phyloP scores from a whole-genome alignment of 768 basidiomycete genomes.

The Tulasnella sp. region DNA sequence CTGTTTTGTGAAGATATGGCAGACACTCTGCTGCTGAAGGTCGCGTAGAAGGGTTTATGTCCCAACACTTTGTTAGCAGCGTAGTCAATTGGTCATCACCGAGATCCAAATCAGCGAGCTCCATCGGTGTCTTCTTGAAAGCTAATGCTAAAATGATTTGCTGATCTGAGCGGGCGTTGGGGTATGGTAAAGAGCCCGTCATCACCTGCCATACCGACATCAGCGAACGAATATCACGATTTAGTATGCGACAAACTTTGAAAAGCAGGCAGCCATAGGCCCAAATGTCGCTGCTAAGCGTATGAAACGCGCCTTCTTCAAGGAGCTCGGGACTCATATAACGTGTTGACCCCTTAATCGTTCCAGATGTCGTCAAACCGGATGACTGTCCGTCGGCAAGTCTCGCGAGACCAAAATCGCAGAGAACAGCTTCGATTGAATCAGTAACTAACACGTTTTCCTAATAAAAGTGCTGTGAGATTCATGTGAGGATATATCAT shows the following conservation, averaged over 20 bases:
- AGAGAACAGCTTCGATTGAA: neutral
- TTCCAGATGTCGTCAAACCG: conserved; percentile 16
- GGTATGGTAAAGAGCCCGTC: neutral
- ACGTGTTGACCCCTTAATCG: neutral
- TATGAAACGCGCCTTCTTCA: neutral
- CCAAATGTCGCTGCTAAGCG: conserved; percentile 10
- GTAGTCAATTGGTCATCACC: neutral
- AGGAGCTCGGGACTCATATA: conserved; percentile 23
- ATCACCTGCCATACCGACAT: neutral
- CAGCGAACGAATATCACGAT: neutral
- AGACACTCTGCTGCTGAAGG: neutral
- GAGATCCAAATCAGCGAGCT: neutral
- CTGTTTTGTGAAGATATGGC: neutral
- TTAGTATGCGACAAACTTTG: neutral
- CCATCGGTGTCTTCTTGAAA: neutral
- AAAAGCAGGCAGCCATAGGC: conserved; percentile 19
- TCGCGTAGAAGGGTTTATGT: neutral
- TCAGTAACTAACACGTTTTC: conserved; percentile 6
- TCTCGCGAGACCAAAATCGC: conserved; percentile 25
- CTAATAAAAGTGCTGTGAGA: neutral
- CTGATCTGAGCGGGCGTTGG: neutral
- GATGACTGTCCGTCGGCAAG: neutral
- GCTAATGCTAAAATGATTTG: neutral
- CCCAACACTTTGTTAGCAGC: neutral
- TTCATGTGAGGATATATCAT: neutral